These are phyloP conservation scores for Entomortierella beljakovae DNA, from an alignment of 192 early-diverging fungal species.

Conservation along the genomic window DNA sequence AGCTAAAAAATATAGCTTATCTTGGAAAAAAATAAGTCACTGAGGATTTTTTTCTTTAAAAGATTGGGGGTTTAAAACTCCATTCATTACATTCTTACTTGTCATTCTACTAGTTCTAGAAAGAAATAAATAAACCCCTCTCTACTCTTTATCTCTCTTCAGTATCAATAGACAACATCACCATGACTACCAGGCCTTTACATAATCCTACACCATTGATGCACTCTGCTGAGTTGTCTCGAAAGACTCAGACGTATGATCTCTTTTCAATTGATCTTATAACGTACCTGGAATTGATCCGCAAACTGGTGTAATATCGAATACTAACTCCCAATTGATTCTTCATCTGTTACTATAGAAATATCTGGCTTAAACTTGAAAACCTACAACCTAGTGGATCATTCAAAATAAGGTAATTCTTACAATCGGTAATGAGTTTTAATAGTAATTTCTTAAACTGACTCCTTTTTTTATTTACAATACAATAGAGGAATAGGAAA, in stretches of 20 bases:
- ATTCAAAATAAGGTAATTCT: constrained; percentile 75
- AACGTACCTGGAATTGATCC: not conserved
- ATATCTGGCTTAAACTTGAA: constrained; percentile 81
- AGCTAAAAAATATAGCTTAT: too few relatives aligned
- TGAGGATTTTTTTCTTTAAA: too few relatives aligned
- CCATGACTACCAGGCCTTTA: constrained; percentile 34
- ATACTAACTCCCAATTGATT: not conserved
- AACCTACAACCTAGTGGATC: constrained; percentile 82
- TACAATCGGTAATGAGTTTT: not conserved
- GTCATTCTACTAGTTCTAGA: constrained; percentile 13
- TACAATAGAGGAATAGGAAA: constrained; percentile 68
- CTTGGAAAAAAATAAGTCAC: too few relatives aligned
- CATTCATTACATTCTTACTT: too few relatives aligned
- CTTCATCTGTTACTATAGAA: constrained; percentile 46
- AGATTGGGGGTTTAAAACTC: too few relatives aligned
- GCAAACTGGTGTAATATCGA: not conserved
- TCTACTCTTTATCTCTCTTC: not conserved
- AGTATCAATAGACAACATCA: not conserved
- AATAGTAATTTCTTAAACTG: not conserved
- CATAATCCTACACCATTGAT: constrained; percentile 63
- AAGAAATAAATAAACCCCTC: not conserved
- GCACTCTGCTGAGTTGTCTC: constrained; percentile 59
- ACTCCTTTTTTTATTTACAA: not conserved
- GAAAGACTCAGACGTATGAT: constrained; percentile 33
- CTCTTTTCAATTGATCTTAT: not conserved